Percentiles rank a stretch among this genome's conserved stretches.
These are phyloP conservation scores for Penicillium sp. DNA, from an alignment of 2,329 filamentous ascomycete genomes.

Conservation along the genomic window DNA sequence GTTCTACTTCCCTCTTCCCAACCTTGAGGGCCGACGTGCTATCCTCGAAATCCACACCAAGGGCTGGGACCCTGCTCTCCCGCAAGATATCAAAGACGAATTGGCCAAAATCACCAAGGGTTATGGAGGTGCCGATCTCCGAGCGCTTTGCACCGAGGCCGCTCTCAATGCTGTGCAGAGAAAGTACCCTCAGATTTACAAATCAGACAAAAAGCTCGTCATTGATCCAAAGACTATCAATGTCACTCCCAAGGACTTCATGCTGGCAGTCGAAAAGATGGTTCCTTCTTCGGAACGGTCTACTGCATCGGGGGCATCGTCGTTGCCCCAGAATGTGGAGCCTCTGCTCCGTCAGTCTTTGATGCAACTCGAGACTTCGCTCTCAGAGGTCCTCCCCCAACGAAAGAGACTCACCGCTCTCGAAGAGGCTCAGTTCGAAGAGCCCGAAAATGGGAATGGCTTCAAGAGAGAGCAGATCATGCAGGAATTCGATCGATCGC, in stretches of 20 bases:
- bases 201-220: slow-evolving; percentile 79
- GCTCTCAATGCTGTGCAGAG: slow-evolving; percentile 93
- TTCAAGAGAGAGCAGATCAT: slow-evolving; percentile 77
- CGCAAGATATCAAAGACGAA: slow-evolving; percentile 72
- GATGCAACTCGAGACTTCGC: slow-evolving; percentile 59
- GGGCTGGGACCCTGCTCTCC: slow-evolving; percentile 77
- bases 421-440: slow-evolving; percentile 89
- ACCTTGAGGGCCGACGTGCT: slow-evolving; percentile 69
- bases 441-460: slow-evolving; percentile 73
- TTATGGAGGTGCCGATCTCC: slow-evolving; percentile 90
- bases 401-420: slow-evolving; percentile 83
- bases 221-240: slow-evolving; percentile 81
- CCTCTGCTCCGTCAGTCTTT: slow-evolving; percentile 74
- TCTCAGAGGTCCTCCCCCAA: slow-evolving; percentile 75
- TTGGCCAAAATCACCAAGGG: slow-evolving; percentile 86
- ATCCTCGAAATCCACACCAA: slow-evolving; percentile 95
- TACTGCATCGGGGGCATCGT: slow-evolving; percentile 74
- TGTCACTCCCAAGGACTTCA: slow-evolving; percentile 90
- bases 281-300: slow-evolving; percentile 91
- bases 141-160: slow-evolving; percentile 91
- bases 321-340: slow-evolving; percentile 73
- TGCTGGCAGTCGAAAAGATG: slow-evolving; percentile 94
- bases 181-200: slow-evolving; percentile 94
- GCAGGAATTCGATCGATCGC: slow-evolving; percentile 76
- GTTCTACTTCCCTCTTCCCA: slow-evolving; percentile 94